Percentiles rank a stretch among this genome's conserved stretches.
Evolutionary conservation across 2,329 filamentous ascomycete species (phyloP).

Genomic region (Xylaria sp.): DNA sequence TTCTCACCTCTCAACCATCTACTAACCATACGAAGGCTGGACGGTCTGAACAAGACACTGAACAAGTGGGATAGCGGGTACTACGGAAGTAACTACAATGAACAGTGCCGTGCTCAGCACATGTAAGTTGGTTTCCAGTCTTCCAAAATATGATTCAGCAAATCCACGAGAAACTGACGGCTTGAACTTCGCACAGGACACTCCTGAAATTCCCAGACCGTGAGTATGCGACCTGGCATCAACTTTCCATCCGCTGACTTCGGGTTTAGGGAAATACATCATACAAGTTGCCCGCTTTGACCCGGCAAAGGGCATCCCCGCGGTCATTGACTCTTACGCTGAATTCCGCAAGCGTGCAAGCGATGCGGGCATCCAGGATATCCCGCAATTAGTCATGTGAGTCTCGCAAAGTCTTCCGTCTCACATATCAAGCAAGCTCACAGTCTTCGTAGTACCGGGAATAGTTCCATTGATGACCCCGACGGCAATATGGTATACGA

Average conservation of each 20-base stretch:
- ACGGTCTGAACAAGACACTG: conserved; percentile 78
- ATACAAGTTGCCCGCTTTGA: conserved; percentile 82
- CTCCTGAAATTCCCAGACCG: conserved; percentile 59
- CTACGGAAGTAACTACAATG: conserved; percentile 75
- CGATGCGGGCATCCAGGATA: conserved; percentile 51
- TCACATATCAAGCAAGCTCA: not conserved
- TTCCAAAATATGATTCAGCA: conserved; percentile 15
- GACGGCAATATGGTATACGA: conserved; percentile 75
- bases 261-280: conserved; percentile 65
- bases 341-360: conserved; percentile 68
- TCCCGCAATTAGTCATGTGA: conserved; percentile 72
- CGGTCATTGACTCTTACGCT: conserved; percentile 75
- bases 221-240: conserved; percentile 24
- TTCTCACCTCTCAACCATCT: conserved; percentile 1
- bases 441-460: conserved; percentile 56
- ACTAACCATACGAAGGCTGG: conserved; percentile 54
- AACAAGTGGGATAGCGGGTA: conserved; percentile 71
- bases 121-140: conserved; percentile 49
- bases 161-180: not conserved
- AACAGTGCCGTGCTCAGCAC: conserved; percentile 59
- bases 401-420: conserved; percentile 19
- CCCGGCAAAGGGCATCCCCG: conserved; percentile 79
- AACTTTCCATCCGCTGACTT: conserved; percentile 1
- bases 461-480: conserved; percentile 80
- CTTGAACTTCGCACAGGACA: conserved; percentile 43